Evolutionary conservation across 225 moss, liverwort and hornwort genomes (phyloP).

Genomic region (Marchantia polymorpha): DNA sequence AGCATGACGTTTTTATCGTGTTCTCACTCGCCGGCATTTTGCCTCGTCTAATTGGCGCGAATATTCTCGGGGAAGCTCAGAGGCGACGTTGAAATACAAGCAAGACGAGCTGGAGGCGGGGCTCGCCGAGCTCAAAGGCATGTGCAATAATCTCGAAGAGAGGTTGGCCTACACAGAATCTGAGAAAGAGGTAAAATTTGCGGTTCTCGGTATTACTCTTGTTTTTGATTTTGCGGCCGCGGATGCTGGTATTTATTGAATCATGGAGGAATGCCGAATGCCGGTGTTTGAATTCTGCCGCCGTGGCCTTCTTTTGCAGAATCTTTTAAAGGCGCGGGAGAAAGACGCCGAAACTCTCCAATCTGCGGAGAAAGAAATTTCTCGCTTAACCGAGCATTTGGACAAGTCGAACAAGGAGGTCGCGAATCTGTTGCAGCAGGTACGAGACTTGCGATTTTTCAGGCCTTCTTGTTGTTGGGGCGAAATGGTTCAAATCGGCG

Average conservation of each 20-base stretch:
- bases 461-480: not conserved
- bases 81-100: constrained; percentile 49
- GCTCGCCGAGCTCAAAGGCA: constrained; percentile 48
- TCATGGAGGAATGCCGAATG: too few relatives aligned
- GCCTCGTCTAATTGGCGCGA: not conserved
- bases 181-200: constrained; percentile 59
- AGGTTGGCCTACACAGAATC: constrained; percentile 41
- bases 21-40: not conserved
- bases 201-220: not conserved
- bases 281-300: not conserved
- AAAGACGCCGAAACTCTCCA: constrained; percentile 52
- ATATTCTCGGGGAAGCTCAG: constrained; percentile 25
- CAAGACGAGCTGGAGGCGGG: constrained; percentile 51
- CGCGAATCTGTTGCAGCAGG: constrained; percentile 57
- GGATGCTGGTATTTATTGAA: too few relatives aligned
- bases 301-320: constrained; percentile 32
- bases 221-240: not conserved
- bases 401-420: constrained; percentile 59
- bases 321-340: constrained; percentile 45
- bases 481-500: not conserved
- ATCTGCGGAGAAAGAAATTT: constrained; percentile 55
- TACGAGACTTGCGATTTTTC: constrained; percentile 10
- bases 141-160: constrained; percentile 41
- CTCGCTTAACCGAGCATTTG: constrained; percentile 47
- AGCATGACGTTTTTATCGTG: too few relatives aligned